Conservation (phyloP, 441 rosid species). For the Theobroma grandiflorum region DNA sequence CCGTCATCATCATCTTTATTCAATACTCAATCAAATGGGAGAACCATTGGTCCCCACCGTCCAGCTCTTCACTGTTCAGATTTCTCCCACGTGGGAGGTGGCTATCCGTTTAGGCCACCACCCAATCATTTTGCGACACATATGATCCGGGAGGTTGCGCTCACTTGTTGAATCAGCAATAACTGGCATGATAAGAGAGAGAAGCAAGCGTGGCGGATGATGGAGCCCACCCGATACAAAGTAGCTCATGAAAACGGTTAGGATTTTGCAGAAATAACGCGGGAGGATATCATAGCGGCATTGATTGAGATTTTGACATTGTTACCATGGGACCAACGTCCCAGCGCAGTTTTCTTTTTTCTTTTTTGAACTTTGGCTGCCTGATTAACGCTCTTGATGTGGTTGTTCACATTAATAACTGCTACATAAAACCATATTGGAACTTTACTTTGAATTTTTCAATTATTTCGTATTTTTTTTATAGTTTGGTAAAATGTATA, state of each 20-base stretch:
- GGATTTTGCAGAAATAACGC: constrained; percentile 31
- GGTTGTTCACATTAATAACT: background rate
- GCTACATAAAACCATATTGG: background rate
- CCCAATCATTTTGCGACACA: constrained; percentile 29
- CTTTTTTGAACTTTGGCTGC: background rate
- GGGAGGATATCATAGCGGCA: constrained; percentile 25
- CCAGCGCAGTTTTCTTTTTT: no score
- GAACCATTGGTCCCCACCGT: background rate
- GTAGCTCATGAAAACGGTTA: background rate
- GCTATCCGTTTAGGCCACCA: background rate
- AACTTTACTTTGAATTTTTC: background rate
- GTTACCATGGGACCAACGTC: constrained; percentile 16
- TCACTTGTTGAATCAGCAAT: constrained; percentile 24
- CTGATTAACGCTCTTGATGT: constrained; percentile 22
- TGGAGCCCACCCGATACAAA: background rate
- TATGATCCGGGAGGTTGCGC: background rate
- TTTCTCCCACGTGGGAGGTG: constrained; percentile 17
- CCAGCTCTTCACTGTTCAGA: background rate
- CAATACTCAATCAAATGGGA: background rate
- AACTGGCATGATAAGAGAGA: background rate
- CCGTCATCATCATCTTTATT: background rate
- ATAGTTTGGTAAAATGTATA: no score
- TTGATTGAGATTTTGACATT: constrained; percentile 36
- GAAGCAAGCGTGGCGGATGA: background rate
- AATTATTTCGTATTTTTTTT: no score